phyloP scores from a whole-genome alignment of 176 grass and related monocot genomes.

The Ampelocalamus luodianensis region DNA sequence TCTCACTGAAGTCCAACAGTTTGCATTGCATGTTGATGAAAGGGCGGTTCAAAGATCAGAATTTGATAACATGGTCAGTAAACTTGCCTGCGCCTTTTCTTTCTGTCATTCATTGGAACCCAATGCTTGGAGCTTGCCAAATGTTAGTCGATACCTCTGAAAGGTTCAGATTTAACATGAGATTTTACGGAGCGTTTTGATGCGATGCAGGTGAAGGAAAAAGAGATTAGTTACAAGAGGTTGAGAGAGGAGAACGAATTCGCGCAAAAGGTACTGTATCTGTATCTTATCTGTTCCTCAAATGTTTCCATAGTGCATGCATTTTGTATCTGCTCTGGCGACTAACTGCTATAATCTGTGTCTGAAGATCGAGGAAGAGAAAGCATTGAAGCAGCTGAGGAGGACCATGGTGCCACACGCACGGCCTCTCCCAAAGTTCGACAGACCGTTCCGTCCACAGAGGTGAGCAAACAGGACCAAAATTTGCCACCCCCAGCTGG shows the following conservation, averaged over 20 bases:
- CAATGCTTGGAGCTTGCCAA: background rate
- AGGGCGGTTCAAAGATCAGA: conserved; percentile 83
- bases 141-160: background rate
- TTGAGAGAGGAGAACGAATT: conserved; percentile 83
- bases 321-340: background rate
- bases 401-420: conserved; percentile 88
- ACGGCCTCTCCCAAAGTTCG: conserved; percentile 81
- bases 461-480: conserved; percentile 52
- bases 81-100: background rate
- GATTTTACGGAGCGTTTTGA: conserved; percentile 15
- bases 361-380: conserved; percentile 93
- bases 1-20: conserved; percentile 84
- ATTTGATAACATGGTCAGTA: conserved; percentile 76
- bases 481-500: background rate
- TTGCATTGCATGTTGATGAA: conserved; percentile 75
- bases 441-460: conserved; percentile 82
- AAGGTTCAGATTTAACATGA: background rate
- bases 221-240: conserved; percentile 83
- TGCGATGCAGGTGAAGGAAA: conserved; percentile 74
- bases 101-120: background rate
- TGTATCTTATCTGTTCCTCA: background rate
- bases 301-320: background rate
- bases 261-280: conserved; percentile 66
- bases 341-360: conserved; percentile 28
- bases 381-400: conserved; percentile 87